Base-by-base conservation (phyloP, 805 yeast genomes). In the Hemisphaericaspora nanyangensis region DNA sequence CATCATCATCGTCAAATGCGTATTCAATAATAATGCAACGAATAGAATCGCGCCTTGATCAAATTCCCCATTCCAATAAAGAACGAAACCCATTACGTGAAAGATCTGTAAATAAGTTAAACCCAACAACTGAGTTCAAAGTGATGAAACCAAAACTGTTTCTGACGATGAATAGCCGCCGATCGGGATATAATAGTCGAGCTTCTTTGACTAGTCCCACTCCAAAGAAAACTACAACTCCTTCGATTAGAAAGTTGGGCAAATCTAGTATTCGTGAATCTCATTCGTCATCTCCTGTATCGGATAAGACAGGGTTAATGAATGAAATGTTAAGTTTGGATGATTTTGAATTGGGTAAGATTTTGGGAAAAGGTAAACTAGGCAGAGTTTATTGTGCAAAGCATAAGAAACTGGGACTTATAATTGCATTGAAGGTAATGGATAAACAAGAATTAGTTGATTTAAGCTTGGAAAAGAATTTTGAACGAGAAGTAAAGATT, bases 361-460 rank as follows among this genome's bases (percentile, higher is more conserved):
- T 83, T 41, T 70, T 91, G 35, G 99, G 98, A 0, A 88, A 86
- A 55, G 99, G 99, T 6, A 88, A 89, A 58, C 81, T 90, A 52
- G 99, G 99, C 7, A 80, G 79, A 51, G 98, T 93, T 1, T 90
- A 88, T 60, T 85, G 96, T 55, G 97, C 84, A 7, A 73, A 74
- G 40, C 96, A 89, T 56, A 80, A 76, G 47, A 53, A 63, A 26
- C 74, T 87, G 0, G 95, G 95, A 1, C 85, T 77, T 55, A 71
- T 91, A 1, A 86, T 95, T 58, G 99, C 99, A 1, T 64, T 91
- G 51, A 91, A 93, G 56, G 93, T 83, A 3, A 87, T 93, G 96
- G 80, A 81, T 43, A 91, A 89, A 61, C 70, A 72, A 38, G 97
- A 90, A 47, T 69, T 91, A 39, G 71, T 77, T 36, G 80, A 79